A percentile compares a stretch with the other conserved stretches of the same genome.
These are phyloP conservation scores for Flaveria brownii DNA, from an alignment of 129 eudicot genomes.

Conservation along the genomic window DNA sequence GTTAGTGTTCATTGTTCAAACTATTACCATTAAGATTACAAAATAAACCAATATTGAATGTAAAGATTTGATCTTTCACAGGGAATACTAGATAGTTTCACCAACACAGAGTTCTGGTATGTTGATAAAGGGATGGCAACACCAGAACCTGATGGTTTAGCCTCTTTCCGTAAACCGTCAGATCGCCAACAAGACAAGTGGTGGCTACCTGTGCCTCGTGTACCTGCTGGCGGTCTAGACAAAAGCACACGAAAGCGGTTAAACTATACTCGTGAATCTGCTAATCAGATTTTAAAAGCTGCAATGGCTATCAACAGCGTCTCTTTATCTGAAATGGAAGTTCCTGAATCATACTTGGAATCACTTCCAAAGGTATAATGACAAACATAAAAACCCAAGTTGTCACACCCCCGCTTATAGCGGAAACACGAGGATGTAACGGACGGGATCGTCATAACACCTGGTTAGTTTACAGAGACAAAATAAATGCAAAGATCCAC, in stretches of 20 bases:
- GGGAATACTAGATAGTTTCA: constrained; percentile 89
- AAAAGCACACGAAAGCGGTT: constrained; percentile 61
- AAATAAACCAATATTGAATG: neutral
- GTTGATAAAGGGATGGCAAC: constrained; percentile 85
- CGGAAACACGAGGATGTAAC: too few relatives aligned
- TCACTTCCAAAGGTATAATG: constrained; percentile 86
- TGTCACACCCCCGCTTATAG: too few relatives aligned
- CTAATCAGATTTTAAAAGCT: constrained; percentile 87
- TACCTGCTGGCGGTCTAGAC: constrained; percentile 84
- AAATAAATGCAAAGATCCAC: too few relatives aligned
- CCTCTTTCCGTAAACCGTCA: constrained; percentile 61
- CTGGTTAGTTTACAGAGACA: too few relatives aligned
- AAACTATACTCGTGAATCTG: constrained; percentile 77
- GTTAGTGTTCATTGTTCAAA: constrained; percentile 43
- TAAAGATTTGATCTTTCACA: constrained; percentile 30
- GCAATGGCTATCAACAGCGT: constrained; percentile 79
- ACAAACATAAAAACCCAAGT: neutral
- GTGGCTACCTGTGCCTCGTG: constrained; percentile 99
- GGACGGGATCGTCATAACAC: too few relatives aligned
- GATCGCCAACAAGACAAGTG: constrained; percentile 94
- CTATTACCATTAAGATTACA: neutral
- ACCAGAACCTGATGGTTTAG: constrained; percentile 68
- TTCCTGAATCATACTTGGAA: constrained; percentile 85
- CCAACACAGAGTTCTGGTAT: constrained; percentile 88
- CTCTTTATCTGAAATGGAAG: constrained; percentile 89